Evolutionary conservation across 169 alveolate species (phyloP).

Genomic region (Cyclospora cayetanensis): DNA sequence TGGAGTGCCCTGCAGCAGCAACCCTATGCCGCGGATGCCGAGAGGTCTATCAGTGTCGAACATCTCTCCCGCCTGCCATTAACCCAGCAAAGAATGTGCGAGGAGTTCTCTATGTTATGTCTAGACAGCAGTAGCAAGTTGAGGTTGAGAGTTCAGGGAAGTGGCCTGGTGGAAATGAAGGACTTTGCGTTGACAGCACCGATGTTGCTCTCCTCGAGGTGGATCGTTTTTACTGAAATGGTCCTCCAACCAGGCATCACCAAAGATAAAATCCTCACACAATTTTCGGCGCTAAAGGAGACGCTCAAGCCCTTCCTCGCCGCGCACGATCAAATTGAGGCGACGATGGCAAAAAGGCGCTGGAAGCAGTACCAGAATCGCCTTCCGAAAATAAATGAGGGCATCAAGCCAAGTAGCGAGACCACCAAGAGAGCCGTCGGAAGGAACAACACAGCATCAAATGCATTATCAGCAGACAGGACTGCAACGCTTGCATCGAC

Average conservation of each 20-base stretch:
- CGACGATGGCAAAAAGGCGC: neutral
- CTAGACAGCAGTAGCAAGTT: neutral
- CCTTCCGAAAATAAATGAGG: too few species aligned
- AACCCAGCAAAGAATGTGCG: neutral
- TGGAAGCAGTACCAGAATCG: too few species aligned
- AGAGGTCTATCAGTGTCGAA: neutral
- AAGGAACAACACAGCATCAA: neutral
- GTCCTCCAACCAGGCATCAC: slow-evolving; percentile 1
- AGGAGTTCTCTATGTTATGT: neutral
- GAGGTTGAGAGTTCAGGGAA: neutral
- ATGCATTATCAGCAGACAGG: too few species aligned
- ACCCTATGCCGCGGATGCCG: neutral
- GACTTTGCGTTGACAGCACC: slow-evolving; percentile 55
- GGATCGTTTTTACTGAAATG: slow-evolving; percentile 50
- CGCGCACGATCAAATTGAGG: neutral
- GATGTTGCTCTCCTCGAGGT: neutral
- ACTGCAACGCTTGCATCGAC: neutral
- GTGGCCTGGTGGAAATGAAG: slow-evolving; percentile 21
- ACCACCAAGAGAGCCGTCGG: neutral
- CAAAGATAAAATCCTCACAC: neutral
- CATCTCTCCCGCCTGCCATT: neutral
- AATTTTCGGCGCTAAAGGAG: neutral
- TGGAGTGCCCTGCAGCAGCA: neutral
- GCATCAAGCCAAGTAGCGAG: neutral
- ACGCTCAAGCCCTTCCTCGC: slow-evolving; percentile 22